phyloP scores from a whole-genome alignment of 1,284 basidiomycete species.

The Tylopilus sp. region DNA sequence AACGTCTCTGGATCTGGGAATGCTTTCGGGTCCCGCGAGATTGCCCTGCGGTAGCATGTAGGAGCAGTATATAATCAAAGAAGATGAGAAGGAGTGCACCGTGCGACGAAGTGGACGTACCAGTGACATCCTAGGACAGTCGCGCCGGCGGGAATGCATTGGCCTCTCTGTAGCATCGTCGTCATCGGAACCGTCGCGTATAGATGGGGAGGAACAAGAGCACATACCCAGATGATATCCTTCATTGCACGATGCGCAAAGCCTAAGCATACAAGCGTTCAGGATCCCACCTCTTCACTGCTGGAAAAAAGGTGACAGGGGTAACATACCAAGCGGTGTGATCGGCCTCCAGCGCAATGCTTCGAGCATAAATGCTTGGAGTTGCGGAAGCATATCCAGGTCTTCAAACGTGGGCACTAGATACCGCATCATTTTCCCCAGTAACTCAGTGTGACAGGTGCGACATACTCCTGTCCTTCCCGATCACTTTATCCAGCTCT shows the following conservation, averaged over 20 bases:
- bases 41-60: constrained; percentile 5
- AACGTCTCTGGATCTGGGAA: constrained; percentile 35
- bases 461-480: constrained; percentile 9
- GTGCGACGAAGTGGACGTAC: not conserved
- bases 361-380: constrained; percentile 27
- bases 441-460: not conserved
- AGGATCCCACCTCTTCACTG: no score
- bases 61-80: not conserved
- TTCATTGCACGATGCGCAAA: constrained; percentile 36
- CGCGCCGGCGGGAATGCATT: constrained; percentile 14
- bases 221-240: constrained; percentile 38
- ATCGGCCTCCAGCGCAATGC: constrained; percentile 40
- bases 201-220: not conserved
- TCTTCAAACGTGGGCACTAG: constrained; percentile 14
- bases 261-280: constrained; percentile 19
- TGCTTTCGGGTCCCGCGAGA: constrained; percentile 12
- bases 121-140: constrained; percentile 14
- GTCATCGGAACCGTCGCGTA: not conserved
- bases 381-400: constrained; percentile 11
- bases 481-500: constrained; percentile 14
- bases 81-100: not conserved
- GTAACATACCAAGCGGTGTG: constrained; percentile 16
- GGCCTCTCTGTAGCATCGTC: constrained; percentile 10
- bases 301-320: no score
- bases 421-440: not conserved